Percentiles rank a stretch among this genome's conserved stretches.
Evolutionary conservation across 108 stramenopile species (phyloP).

Genomic region (Nitzschia putrida): DNA sequence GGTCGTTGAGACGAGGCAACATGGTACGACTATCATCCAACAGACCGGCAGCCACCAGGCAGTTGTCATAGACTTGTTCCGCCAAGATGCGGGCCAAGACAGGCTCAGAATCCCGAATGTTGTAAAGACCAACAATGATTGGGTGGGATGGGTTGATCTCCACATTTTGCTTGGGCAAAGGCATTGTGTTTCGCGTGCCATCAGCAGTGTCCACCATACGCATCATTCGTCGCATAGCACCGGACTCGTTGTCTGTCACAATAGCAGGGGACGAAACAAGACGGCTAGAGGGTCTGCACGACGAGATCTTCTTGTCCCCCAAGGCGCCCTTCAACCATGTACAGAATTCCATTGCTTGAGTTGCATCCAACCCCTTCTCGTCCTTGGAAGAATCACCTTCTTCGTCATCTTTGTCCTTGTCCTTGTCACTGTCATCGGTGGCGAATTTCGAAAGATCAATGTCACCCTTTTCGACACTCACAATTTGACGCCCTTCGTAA

Average conservation of each 20-base stretch:
- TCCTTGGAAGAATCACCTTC: constrained; percentile 23
- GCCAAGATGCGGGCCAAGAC: constrained; percentile 78
- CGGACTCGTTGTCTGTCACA: constrained; percentile 96
- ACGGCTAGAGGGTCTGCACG: constrained; percentile 83
- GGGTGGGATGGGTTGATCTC: constrained; percentile 97
- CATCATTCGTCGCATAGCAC: constrained; percentile 96
- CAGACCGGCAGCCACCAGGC: constrained; percentile 94
- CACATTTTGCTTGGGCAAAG: constrained; percentile 92
- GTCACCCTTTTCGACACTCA: constrained; percentile 88
- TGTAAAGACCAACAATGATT: constrained; percentile 81
- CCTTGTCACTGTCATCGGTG: constrained; percentile 37
- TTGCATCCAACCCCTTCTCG: constrained; percentile 47
- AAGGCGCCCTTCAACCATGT: constrained; percentile 79
- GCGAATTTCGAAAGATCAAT: constrained; percentile 56
- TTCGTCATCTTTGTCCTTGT: constrained; percentile 49
- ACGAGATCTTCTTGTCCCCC: constrained; percentile 67
- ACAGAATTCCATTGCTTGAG: constrained; percentile 82
- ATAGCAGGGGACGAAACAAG: constrained; percentile 93
- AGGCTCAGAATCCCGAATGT: constrained; percentile 64
- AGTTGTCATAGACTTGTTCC: constrained; percentile 97
- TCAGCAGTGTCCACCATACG: constrained; percentile 91
- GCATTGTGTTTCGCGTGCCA: constrained; percentile 67
- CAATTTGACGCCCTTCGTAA: constrained; percentile 86
- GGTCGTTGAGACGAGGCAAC: constrained; percentile 91
- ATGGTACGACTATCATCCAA: constrained; percentile 94